Base-by-base conservation (phyloP, 2,329 filamentous ascomycete species). In the Penicillium psychrosexuale region DNA sequence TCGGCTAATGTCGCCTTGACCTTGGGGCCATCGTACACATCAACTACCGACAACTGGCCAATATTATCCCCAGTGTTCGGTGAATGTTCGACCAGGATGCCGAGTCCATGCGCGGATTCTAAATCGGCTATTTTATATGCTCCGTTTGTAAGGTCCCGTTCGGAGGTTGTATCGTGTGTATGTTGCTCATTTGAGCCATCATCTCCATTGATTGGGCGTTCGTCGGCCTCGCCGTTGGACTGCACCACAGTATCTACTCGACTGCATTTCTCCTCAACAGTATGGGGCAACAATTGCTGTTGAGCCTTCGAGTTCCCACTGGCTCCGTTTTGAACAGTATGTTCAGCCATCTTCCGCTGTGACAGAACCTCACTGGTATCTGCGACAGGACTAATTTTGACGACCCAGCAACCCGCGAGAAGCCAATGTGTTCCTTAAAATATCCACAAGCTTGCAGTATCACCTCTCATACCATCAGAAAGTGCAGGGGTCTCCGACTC, bases 1-100 rank as follows among this genome's bases (percentile, higher is more conserved):
- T 24, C 22, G 5, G 22, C 22, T 24, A 24, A 24, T 24, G 19
- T 62, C 36, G 60, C 62, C 36, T 63, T 62, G 34, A 58, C 58
- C 9, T 64, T 63, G 1, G 61, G 47, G n/a, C 66, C 67, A 36
- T 69, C 64, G 8, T 69, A 58, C 33, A 76, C 59, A 56, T 70
- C 60, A 47, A 69, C 62, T 17, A 67, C 31, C 8, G 69, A 65
- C 19, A 68, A 62, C 5, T 59, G 58, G 24, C 61, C 58, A 30
- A 39, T 51, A 30, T 56, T 48, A 6, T 62, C 58, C 13, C 48
- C 27, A 22, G 56, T 57, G 8, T 51, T 40, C 1, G 53, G 22
- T 3, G 55, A 51, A 8, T 61, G 51, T 24, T 64, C 57, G 2
- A 66, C 46, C 22, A 66, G 22, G 2, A 65, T 65, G 0, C 62